Base-by-base conservation (phyloP, 2,329 filamentous ascomycete genomes). In the Kalmusia sp. region DNA sequence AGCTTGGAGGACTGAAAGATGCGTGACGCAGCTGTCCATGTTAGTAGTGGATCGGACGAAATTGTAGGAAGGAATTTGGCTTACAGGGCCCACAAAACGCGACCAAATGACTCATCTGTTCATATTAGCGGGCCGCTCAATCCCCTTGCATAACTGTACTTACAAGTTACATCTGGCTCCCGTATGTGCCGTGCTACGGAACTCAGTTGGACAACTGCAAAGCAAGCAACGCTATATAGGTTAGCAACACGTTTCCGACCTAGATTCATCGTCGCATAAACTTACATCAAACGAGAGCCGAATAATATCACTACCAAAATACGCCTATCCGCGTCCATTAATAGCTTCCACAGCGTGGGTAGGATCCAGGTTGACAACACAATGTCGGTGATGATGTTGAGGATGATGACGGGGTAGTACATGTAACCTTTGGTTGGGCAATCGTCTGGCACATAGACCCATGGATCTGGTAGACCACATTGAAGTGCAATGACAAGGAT, bases 311-410 rank as follows among this genome's bases (percentile, higher is more conserved):
- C 49, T 2, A 56, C 51, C 7, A 54, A 15, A 9, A 52, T 24
- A 21, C 49, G 49, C 7, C 35, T 51, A 15, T 52, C 41, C 15
- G 21, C 11, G 14, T 52, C 38, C 43, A 54, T 57, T 31, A 51
- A 34, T n/a, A 57, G 35, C 15, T 24, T 35, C 48, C 47, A 51
- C 7, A 57, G 46, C 14, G 50, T 41, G 25, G 66, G 65, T 14
- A 68, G 39, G 34, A 70, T 63, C 59, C 62, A 69, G 8, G 52
- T 35, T 3, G 59, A 49, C 7, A 70, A 57, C 15, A 67, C 25
- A 17, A 50, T 46, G 40, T 70, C 65, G 1, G 65, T 63, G 7
- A 63, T 34, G 6, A 69, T 62, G 46, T 70, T 65, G 8, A 58
- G 50, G 7, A 53, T 52, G 4, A 61, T 64, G 17, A 63, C 53